phyloP scores from a whole-genome alignment of 2,329 filamentous ascomycete species.

The Calonectria naviculata region DNA sequence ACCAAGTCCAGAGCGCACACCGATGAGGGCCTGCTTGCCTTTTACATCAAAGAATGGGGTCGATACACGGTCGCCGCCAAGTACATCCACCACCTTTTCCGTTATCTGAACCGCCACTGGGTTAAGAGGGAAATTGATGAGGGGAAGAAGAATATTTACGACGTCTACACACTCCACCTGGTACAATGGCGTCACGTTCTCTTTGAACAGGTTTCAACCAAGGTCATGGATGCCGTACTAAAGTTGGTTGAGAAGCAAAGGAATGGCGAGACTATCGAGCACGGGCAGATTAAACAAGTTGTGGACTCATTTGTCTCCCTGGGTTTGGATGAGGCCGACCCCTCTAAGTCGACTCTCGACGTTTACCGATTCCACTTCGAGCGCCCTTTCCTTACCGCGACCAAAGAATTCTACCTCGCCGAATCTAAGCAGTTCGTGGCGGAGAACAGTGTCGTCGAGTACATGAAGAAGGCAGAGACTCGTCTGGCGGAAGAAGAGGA shows the following conservation, averaged over 20 bases:
- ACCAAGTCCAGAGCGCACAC: conserved; percentile 80
- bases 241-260: conserved; percentile 97
- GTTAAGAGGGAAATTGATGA: conserved; percentile 99
- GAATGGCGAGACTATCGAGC: conserved; percentile 97
- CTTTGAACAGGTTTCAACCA: conserved; percentile 83
- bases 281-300: conserved; percentile 95
- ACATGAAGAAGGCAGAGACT: conserved; percentile 99
- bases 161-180: conserved; percentile 96
- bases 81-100: conserved; percentile 97
- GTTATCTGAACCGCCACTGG: conserved; percentile 98
- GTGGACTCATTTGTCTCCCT: conserved; percentile 97
- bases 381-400: conserved; percentile 88
- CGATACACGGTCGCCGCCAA: conserved; percentile 95
- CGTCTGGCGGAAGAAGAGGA: conserved; percentile 94
- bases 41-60: conserved; percentile 97
- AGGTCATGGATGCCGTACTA: conserved; percentile 95
- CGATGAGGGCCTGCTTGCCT: conserved; percentile 89
- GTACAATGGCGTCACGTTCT: conserved; percentile 96
- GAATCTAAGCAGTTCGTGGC: conserved; percentile 96
- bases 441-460: conserved; percentile 97
- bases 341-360: conserved; percentile 92
- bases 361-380: conserved; percentile 96
- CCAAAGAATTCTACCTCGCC: conserved; percentile 85
- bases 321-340: conserved; percentile 92
- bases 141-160: conserved; percentile 97